Conservation (phyloP, 768 basidiomycete genomes). For the Gyrodon lividus region DNA sequence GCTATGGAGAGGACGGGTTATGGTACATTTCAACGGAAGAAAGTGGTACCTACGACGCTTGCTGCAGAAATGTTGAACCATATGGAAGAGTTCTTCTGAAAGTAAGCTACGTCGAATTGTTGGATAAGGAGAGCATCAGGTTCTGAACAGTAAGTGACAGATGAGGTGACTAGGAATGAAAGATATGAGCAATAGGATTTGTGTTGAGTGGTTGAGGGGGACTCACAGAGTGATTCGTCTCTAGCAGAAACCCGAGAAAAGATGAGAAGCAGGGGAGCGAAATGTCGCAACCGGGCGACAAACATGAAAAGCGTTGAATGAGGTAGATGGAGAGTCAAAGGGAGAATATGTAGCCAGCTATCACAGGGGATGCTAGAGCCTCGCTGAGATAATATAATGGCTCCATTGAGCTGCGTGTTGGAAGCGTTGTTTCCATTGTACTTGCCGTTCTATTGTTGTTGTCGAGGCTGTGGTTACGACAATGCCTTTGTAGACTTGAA, state of each 20-base stretch:
- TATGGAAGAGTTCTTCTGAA: slow-evolving; percentile 68
- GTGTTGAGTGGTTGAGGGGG: slow-evolving; percentile 1
- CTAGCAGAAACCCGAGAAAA: slow-evolving; percentile 45
- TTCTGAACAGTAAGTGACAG: slow-evolving; percentile 83
- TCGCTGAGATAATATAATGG: slow-evolving; percentile 23
- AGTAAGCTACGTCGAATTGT: slow-evolving; percentile 73
- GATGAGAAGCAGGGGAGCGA: slow-evolving; percentile 38
- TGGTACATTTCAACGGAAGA: slow-evolving; percentile 6
- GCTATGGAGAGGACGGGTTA: slow-evolving; percentile 38
- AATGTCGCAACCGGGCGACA: slow-evolving; percentile 77
- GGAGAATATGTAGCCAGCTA: slow-evolving; percentile 28
- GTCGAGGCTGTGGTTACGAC: slow-evolving; percentile 22
- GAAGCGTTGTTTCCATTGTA: slow-evolving; percentile 31
- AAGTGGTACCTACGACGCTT: slow-evolving; percentile 64
- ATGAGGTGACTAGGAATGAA: slow-evolving; percentile 65
- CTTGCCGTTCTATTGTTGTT: slow-evolving; percentile 33
- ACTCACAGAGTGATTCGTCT: slow-evolving; percentile 64
- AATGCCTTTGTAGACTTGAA: slow-evolving; percentile 21
- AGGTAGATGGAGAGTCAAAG: slow-evolving; percentile 13
- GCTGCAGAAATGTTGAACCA: slow-evolving; percentile 85
- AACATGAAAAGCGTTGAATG: slow-evolving; percentile 48
- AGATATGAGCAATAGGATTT: slow-evolving; percentile 4
- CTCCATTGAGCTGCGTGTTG: slow-evolving; percentile 24
- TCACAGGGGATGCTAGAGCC: slow-evolving; percentile 17
- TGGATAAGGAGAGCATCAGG: slow-evolving; percentile 78